Evolutionary conservation across 495 filamentous ascomycete genomes (phyloP).

Genomic region (Aspergillus bridgeri): DNA sequence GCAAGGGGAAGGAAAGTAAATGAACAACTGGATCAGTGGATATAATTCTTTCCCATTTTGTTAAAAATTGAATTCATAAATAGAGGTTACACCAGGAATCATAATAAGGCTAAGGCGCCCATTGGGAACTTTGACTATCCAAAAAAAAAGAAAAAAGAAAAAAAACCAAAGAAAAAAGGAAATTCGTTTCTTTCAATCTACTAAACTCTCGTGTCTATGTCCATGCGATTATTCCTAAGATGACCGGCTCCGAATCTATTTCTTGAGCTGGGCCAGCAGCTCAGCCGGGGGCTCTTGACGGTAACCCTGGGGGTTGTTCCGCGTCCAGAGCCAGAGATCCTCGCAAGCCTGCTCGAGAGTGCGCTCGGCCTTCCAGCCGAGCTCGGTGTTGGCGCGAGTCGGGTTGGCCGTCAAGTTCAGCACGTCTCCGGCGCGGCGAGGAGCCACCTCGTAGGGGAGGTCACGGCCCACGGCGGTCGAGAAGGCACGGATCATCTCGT

Average conservation of each 20-base stretch:
- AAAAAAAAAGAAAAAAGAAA: not conserved
- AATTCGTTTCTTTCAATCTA: conserved; percentile 43
- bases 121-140: not conserved
- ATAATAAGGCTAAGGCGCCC: not conserved
- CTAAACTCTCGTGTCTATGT: conserved; percentile 24
- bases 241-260: conserved; percentile 29
- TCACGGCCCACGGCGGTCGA: conserved; percentile 77
- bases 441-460: conserved; percentile 82
- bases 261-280: conserved; percentile 70
- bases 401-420: conserved; percentile 93
- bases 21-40: not conserved
- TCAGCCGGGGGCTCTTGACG: conserved; percentile 82
- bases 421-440: conserved; percentile 82
- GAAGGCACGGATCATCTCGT: conserved; percentile 97
- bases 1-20: conserved; percentile 33
- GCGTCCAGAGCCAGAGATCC: conserved; percentile 92
- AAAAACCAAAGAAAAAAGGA: conserved; percentile 26
- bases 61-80: not conserved
- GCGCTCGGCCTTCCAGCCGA: conserved; percentile 86
- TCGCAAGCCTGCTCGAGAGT: conserved; percentile 90
- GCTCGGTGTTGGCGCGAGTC: conserved; percentile 77
- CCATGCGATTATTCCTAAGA: conserved; percentile 11
- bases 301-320: conserved; percentile 96
- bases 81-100: not conserved
- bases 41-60: not conserved